Evolutionary conservation across 2,329 filamentous ascomycete genomes (phyloP).

Genomic region (Calonectria honghensis): DNA sequence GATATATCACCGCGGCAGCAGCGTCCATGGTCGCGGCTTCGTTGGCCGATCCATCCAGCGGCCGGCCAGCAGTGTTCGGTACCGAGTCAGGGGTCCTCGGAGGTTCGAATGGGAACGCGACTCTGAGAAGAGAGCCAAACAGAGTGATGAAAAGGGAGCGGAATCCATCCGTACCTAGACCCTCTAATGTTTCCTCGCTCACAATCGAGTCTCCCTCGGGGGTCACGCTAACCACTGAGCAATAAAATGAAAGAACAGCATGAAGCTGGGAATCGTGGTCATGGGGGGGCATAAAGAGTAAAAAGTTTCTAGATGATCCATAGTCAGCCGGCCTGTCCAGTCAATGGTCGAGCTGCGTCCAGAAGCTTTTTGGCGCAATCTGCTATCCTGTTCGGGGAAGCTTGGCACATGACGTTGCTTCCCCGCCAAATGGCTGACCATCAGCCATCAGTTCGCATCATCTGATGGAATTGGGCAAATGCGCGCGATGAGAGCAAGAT

Average conservation of each 20-base stretch:
- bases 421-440: slow-evolving; percentile 54
- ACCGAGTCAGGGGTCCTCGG: slow-evolving; percentile 55
- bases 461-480: slow-evolving; percentile 48
- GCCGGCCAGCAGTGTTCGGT: slow-evolving; percentile 30
- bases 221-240: slow-evolving; percentile 90
- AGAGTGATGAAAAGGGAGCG: slow-evolving; percentile 79
- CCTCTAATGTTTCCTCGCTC: slow-evolving; percentile 91
- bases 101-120: slow-evolving; percentile 71
- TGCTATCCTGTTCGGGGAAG: slow-evolving; percentile 37
- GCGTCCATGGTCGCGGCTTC: slow-evolving; percentile 48
- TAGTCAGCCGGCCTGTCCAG: slow-evolving; percentile 49
- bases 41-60: slow-evolving; percentile 45
- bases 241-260: slow-evolving; percentile 92
- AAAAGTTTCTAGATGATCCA: slow-evolving; percentile 81
- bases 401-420: slow-evolving; percentile 57
- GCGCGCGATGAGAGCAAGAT: slow-evolving; percentile 34
- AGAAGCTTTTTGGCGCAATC: slow-evolving; percentile 38
- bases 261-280: slow-evolving; percentile 82
- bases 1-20: slow-evolving; percentile 44
- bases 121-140: slow-evolving; percentile 84
- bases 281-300: slow-evolving; percentile 86
- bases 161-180: slow-evolving; percentile 88
- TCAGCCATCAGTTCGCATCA: slow-evolving; percentile 51
- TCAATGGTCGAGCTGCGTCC: slow-evolving; percentile 28
- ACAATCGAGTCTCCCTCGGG: slow-evolving; percentile 95